Percentiles rank a stretch among this genome's conserved stretches.
Evolutionary conservation across 352 stramenopile species (phyloP).

Genomic region (Globisporangium spiculum): DNA sequence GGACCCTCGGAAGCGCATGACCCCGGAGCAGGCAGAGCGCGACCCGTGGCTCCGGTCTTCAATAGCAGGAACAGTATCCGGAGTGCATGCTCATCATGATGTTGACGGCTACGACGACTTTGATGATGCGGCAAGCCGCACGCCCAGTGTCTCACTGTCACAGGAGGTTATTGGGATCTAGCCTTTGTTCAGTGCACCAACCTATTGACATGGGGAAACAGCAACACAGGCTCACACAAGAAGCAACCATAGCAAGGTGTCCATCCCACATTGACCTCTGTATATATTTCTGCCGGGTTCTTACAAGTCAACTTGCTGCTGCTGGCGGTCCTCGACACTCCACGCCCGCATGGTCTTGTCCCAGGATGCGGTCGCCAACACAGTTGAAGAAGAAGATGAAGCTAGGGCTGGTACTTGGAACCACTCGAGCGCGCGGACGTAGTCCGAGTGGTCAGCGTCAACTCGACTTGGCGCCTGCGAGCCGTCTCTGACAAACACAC

Average conservation of each 20-base stretch:
- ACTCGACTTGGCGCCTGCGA: slow-evolving; percentile 26
- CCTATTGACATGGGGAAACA: not conserved
- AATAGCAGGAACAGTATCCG: not conserved
- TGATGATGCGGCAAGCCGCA: not conserved
- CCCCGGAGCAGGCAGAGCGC: slow-evolving; percentile 45
- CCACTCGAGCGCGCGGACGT: slow-evolving; percentile 73
- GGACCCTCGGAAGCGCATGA: slow-evolving; percentile 59
- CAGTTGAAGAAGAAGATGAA: slow-evolving; percentile 12
- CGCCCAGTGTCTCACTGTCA: not conserved
- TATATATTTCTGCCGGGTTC: slow-evolving; percentile 10
- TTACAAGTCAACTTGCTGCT: slow-evolving; percentile 3
- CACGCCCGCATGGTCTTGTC: slow-evolving; percentile 60
- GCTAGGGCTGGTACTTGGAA: slow-evolving; percentile 23
- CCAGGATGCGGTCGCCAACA: slow-evolving; percentile 57
- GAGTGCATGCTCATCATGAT: not conserved
- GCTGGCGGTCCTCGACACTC: slow-evolving; percentile 21
- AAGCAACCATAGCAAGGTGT: not conserved
- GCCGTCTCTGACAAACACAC: slow-evolving; percentile 38
- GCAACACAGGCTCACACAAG: not conserved
- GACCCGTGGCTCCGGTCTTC: slow-evolving; percentile 53
- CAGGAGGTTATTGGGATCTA: slow-evolving; percentile 3
- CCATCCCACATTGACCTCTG: not conserved
- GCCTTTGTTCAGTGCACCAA: not conserved
- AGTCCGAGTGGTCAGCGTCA: slow-evolving; percentile 47
- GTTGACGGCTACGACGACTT: not conserved